A percentile compares a stretch with the other conserved stretches of the same genome.
These are phyloP conservation scores for Ambrosia trifida DNA, from an alignment of 129 eudicot species.

Conservation along the genomic window DNA sequence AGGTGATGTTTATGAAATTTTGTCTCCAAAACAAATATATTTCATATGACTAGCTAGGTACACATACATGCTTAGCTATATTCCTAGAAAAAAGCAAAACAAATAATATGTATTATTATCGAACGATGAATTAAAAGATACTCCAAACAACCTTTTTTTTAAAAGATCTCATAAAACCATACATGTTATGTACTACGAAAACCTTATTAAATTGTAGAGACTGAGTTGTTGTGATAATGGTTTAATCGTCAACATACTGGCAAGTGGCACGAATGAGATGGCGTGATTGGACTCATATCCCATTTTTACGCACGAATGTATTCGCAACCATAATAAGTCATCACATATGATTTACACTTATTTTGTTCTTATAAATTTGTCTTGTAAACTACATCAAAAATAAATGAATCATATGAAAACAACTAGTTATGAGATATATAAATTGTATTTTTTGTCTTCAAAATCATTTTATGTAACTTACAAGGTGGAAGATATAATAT, in stretches of 20 bases:
- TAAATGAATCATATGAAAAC: neutral
- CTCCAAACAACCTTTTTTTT: no score
- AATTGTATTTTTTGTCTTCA: neutral
- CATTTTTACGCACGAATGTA: neutral
- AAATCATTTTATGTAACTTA: neutral
- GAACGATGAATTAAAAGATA: no score
- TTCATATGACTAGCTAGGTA: neutral
- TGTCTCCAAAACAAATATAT: neutral
- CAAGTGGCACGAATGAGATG: neutral
- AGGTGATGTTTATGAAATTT: neutral
- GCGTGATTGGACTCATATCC: neutral
- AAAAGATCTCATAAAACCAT: no score
- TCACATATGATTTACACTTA: neutral
- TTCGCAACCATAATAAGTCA: neutral
- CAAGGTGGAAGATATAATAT: neutral
- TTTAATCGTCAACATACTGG: neutral
- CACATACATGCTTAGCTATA: no score
- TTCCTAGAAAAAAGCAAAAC: neutral
- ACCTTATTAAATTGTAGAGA: neutral
- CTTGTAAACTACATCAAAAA: neutral
- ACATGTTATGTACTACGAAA: no score
- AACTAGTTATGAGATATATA: neutral
- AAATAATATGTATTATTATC: no score
- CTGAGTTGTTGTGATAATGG: neutral
- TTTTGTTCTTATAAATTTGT: neutral